These are phyloP conservation scores for Cercospora beticola DNA, from an alignment of 2,329 filamentous ascomycete species.

Conservation along the genomic window DNA sequence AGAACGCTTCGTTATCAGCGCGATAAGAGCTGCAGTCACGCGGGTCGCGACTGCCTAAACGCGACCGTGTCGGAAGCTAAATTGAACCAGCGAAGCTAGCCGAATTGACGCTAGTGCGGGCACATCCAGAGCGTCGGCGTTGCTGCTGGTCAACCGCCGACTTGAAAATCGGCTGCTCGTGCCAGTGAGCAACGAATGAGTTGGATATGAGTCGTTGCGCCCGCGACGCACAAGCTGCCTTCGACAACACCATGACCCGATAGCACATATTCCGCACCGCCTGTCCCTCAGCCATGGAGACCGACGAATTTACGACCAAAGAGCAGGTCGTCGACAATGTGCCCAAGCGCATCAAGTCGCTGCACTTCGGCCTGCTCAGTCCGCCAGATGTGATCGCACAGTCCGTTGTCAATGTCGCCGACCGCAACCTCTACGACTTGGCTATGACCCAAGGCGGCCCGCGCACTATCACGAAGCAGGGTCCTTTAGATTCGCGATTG, in stretches of 20 bases:
- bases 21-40: slow-evolving; percentile 10
- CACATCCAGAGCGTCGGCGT: neutral
- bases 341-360: slow-evolving; percentile 86
- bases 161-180: neutral
- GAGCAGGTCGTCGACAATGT: slow-evolving; percentile 85
- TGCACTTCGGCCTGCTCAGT: slow-evolving; percentile 91
- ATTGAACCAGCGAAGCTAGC: neutral
- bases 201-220: slow-evolving; percentile 11
- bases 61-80: neutral
- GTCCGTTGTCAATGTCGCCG: slow-evolving; percentile 90
- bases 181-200: neutral
- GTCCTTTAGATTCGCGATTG: slow-evolving; percentile 83
- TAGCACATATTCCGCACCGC: slow-evolving; percentile 7
- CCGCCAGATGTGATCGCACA: slow-evolving; percentile 90
- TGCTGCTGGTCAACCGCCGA: slow-evolving; percentile 5
- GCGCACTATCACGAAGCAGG: slow-evolving; percentile 73
- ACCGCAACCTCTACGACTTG: slow-evolving; percentile 89
- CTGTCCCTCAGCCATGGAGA: slow-evolving; percentile 16
- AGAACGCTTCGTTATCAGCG: neutral
- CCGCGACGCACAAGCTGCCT: neutral
- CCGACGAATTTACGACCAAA: slow-evolving; percentile 52
- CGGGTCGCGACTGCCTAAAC: slow-evolving; percentile 7
- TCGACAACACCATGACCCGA: slow-evolving; percentile 19
- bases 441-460: slow-evolving; percentile 53
- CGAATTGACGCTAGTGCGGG: slow-evolving; percentile 1